Base-by-base conservation (phyloP, 2,329 filamentous ascomycete species). In the Pezicula radicicola region DNA sequence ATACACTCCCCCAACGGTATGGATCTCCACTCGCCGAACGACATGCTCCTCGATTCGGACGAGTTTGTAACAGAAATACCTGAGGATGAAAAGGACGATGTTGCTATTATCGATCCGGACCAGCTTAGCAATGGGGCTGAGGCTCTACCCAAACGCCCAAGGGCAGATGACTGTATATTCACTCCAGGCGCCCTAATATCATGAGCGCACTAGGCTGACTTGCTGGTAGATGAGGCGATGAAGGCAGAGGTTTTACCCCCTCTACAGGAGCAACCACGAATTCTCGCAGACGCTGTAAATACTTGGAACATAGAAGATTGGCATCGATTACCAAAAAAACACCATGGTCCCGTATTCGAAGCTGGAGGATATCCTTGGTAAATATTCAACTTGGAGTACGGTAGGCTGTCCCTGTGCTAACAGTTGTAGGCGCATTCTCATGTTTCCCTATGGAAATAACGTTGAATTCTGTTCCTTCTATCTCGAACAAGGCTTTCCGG, bases 391-490 rank as follows among this genome's bases (percentile, higher is more conserved):
- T 19, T 27, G 25, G 40, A 28, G 39, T 25, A 30, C 7, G 28
- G 47, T 18, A 25, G 27, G 10, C 33, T 25, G 8, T n/a, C 12
- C 36, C n/a, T 39, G 46, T 52, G 44, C 59, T 65, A 47, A 63
- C 42, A n/a, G 35, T 46, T 15, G 46, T 52, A 92, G 88, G 94
- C 88, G 93, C 64, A 87, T 97, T 62, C 81, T 99, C 13, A 91
- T 99, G 68, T 99, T 99, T 66, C 93, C 94, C 0, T 91, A 86
- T 57, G 94, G 94, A 48, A 99, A 99, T 69, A 93, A 96, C 60
- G 89, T 92, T 51, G 93, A 97, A 60, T 88, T 90, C 65, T 91
- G 88, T 44, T 97, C 94, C 6, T 90, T 99, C 68, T 99, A 97
- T 70, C 83, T 99, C 19, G 94, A 99, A 70, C 94, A 97, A 69